Conservation (phyloP, 345 rosid species). For the Dipteronia dyeriana region DNA sequence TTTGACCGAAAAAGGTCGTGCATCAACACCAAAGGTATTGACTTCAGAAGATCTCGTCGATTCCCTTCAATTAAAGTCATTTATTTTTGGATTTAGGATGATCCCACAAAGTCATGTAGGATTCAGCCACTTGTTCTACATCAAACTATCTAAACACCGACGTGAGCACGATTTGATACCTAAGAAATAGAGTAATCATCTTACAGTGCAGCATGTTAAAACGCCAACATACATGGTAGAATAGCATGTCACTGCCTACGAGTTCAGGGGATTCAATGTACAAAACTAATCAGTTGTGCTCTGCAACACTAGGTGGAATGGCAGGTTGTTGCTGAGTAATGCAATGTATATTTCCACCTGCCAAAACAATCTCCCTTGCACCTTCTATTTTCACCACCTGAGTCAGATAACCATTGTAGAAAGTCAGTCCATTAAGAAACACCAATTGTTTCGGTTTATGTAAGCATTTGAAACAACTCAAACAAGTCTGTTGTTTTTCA, state of each 20-base stretch:
- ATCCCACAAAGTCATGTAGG: too few relatives aligned
- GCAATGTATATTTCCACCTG: conserved; percentile 94
- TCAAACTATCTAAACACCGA: too few relatives aligned
- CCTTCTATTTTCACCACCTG: conserved; percentile 78
- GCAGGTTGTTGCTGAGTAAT: conserved; percentile 91
- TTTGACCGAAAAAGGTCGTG: too few relatives aligned
- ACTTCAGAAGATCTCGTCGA: too few relatives aligned
- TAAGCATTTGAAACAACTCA: background rate
- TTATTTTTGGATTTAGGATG: too few relatives aligned
- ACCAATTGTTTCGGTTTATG: background rate
- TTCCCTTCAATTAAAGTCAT: too few relatives aligned
- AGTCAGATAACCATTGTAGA: background rate
- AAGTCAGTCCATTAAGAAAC: background rate
- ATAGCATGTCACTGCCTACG: background rate
- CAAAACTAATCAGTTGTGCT: background rate
- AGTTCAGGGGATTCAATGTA: background rate
- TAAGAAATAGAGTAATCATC: background rate
- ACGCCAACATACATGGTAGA: background rate
- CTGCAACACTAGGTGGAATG: conserved; percentile 20
- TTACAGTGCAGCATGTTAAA: background rate
- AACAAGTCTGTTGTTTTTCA: background rate
- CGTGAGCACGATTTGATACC: background rate
- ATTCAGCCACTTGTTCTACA: too few relatives aligned
- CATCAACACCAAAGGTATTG: too few relatives aligned
- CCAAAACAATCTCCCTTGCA: conserved; percentile 85